Evolutionary conservation across 129 eudicot genomes (phyloP).

Genomic region (Heracleum sosnowskyi): DNA sequence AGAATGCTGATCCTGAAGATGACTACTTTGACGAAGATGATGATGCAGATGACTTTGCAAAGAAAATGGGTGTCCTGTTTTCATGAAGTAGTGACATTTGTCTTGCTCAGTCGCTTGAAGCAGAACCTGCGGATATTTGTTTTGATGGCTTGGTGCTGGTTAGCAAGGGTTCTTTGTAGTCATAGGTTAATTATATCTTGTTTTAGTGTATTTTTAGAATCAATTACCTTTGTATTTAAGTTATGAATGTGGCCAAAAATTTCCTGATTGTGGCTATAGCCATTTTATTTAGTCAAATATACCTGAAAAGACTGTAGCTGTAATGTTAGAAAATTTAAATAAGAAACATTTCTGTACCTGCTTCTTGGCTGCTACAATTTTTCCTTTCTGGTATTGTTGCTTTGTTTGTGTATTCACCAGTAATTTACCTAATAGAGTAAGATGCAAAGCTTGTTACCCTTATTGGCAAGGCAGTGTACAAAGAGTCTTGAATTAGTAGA

Average conservation of each 20-base stretch:
- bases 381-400: neutral
- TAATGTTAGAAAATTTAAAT: neutral
- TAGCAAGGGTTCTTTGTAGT: conserved; percentile 10
- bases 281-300: neutral
- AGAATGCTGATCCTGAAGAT: conserved; percentile 22
- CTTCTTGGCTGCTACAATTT: neutral
- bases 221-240: conserved; percentile 8
- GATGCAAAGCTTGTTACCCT: neutral
- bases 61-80: conserved; percentile 43
- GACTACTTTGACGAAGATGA: conserved; percentile 34
- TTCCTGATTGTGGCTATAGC: neutral
- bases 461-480: neutral
- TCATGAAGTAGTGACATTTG: conserved; percentile 14
- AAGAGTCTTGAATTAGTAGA: neutral
- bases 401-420: neutral
- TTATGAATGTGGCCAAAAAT: neutral
- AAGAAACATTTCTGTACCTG: neutral
- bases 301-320: neutral
- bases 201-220: conserved; percentile 14
- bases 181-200: neutral
- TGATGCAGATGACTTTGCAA: conserved; percentile 48
- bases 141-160: conserved; percentile 5
- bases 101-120: neutral
- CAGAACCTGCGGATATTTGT: conserved; percentile 12
- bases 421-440: neutral